Evolutionary conservation across 306 rosid genomes (phyloP).

Genomic region (Erythrophleum fordii): DNA sequence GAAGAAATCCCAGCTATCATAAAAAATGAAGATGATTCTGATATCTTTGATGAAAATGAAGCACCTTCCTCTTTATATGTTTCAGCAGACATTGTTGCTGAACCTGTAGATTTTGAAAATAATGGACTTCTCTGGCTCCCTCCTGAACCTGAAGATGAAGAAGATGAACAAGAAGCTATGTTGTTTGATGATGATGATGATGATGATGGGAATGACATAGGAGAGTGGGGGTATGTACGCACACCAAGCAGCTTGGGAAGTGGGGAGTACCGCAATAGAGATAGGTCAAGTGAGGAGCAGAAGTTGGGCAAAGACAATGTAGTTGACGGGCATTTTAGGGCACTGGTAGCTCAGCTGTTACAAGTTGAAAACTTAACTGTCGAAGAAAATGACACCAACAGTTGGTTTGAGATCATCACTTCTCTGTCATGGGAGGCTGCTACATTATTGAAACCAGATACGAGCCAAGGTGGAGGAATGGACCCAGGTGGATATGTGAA

Average conservation of each 20-base stretch:
- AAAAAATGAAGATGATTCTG: slow-evolving; percentile 61
- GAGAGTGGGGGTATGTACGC: slow-evolving; percentile 82
- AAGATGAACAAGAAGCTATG: slow-evolving; percentile 78
- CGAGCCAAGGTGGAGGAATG: slow-evolving; percentile 93
- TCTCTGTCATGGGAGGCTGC: slow-evolving; percentile 98
- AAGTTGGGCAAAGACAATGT: slow-evolving; percentile 75
- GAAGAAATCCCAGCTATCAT: slow-evolving; percentile 16
- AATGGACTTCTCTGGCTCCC: slow-evolving; percentile 98
- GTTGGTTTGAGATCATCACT: slow-evolving; percentile 92
- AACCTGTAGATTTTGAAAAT: slow-evolving; percentile 92
- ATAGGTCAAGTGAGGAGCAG: slow-evolving; percentile 78
- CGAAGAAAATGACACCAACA: slow-evolving; percentile 58
- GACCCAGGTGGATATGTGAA: slow-evolving; percentile 95
- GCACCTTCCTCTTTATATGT: slow-evolving; percentile 65
- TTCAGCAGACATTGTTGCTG: slow-evolving; percentile 58
- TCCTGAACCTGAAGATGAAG: slow-evolving; percentile 96
- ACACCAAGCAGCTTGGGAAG: slow-evolving; percentile 75
- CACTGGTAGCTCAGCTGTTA: slow-evolving; percentile 88
- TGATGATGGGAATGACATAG: slow-evolving; percentile 61
- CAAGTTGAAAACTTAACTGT: slow-evolving; percentile 82
- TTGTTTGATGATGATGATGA: slow-evolving; percentile 80
- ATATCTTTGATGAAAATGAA: slow-evolving; percentile 65
- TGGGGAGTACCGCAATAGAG: slow-evolving; percentile 73
- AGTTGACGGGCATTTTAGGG: slow-evolving; percentile 95
- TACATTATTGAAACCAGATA: slow-evolving; percentile 89